Percentiles rank a stretch among this genome's conserved stretches.
These are phyloP conservation scores for Leptomonas pyrrhocoris DNA, from an alignment of 208 protist genomes.

Conservation along the genomic window DNA sequence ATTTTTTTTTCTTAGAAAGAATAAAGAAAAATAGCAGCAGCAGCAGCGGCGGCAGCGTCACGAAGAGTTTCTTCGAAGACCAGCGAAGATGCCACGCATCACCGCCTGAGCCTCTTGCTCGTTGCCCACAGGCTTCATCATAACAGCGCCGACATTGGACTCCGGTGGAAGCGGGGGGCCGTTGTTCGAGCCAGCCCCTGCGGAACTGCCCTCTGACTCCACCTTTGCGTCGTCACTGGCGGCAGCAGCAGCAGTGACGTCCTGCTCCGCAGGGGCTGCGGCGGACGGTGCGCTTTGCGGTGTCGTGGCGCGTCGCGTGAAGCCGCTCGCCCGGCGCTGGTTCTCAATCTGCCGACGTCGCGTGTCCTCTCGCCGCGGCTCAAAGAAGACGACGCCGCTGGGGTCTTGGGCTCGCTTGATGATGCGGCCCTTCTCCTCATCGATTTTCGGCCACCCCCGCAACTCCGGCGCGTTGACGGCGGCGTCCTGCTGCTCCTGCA, in stretches of 20 bases:
- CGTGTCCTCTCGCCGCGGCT: conserved; percentile 52
- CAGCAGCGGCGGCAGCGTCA: background rate
- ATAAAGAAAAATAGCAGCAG: background rate
- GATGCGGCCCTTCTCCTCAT: conserved; percentile 65
- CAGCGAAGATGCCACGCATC: conserved; percentile 36
- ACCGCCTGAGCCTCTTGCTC: conserved; percentile 40
- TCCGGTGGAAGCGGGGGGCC: conserved; percentile 28
- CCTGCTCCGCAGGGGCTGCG: background rate
- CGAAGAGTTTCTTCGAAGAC: conserved; percentile 21
- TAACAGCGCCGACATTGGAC: conserved; percentile 33
- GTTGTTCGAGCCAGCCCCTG: background rate
- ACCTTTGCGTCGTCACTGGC: background rate
- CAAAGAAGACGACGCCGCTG: conserved; percentile 68
- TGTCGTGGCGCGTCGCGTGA: conserved; percentile 4
- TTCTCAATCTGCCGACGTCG: conserved; percentile 54
- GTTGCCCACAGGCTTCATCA: conserved; percentile 34
- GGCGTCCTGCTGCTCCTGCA: conserved; percentile 37
- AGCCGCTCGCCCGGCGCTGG: conserved; percentile 25
- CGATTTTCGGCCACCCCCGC: conserved; percentile 66
- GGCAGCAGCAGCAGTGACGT: background rate
- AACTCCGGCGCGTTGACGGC: conserved; percentile 29
- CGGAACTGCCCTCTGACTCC: background rate
- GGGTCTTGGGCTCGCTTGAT: conserved; percentile 67
- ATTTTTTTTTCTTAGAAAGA: background rate
- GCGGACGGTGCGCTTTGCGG: background rate